phyloP scores from a whole-genome alignment of 2,329 filamentous ascomycete genomes.

The Ophiostoma australiae region DNA sequence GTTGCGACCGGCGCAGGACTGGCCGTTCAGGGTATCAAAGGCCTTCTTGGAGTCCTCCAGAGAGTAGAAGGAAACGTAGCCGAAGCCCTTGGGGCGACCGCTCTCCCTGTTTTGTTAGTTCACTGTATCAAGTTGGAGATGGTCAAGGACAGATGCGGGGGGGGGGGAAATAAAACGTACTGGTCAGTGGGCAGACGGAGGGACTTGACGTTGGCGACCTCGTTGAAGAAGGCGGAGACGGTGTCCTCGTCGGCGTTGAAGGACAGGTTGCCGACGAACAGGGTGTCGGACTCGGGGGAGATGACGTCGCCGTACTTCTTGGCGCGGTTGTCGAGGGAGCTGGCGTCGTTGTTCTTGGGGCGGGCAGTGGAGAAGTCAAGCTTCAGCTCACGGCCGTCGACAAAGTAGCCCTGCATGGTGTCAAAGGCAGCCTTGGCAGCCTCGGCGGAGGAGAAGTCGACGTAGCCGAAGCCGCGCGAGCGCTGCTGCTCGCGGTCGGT shows the following conservation, averaged over 20 bases:
- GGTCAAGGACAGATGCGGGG: not conserved
- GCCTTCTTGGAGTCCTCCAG: conserved; percentile 78
- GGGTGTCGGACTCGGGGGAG: conserved; percentile 76
- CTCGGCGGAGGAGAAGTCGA: conserved; percentile 70
- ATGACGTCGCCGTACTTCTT: conserved; percentile 70
- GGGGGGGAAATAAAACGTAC: conserved; percentile 38
- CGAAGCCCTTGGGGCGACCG: conserved; percentile 84
- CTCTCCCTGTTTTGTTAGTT: conserved; percentile 53
- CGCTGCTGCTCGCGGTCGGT: conserved; percentile 75
- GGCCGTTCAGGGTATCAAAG: conserved; percentile 56
- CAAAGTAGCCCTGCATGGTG: conserved; percentile 36
- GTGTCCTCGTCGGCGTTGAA: conserved; percentile 76
- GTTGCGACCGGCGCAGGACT: conserved; percentile 64
- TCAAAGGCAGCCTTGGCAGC: conserved; percentile 39
- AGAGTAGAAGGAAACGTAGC: conserved; percentile 78
- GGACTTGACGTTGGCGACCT: conserved; percentile 65
- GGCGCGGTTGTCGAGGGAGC: conserved; percentile 60
- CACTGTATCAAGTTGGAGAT: conserved; percentile 30
- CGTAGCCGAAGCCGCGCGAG: conserved; percentile 90
- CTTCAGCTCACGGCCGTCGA: conserved; percentile 38
- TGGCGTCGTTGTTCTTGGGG: conserved; percentile 32
- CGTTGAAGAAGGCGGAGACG: conserved; percentile 68
- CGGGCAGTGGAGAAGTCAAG: conserved; percentile 38
- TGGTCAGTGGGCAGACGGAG: conserved; percentile 84
- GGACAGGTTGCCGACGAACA: conserved; percentile 87